Base-by-base conservation (phyloP, 2,329 filamentous ascomycete genomes). In the Ceratocystis diversiconidia region DNA sequence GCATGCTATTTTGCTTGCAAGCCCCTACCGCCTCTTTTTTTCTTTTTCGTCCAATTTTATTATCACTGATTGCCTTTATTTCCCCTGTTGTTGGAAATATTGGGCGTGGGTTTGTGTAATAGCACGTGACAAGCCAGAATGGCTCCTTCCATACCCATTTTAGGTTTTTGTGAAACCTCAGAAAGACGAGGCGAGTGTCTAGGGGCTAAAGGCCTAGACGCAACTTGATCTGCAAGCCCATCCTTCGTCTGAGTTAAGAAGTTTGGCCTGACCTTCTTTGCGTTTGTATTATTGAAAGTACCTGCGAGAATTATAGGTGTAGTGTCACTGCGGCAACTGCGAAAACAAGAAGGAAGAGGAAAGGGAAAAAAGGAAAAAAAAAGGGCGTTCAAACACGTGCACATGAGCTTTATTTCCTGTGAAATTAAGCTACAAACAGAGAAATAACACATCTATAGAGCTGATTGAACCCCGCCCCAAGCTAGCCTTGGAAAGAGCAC, bases 161-260 rank as follows among this genome's bases (percentile, higher is more conserved):
- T 63, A 63, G 44, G 61, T 50, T 63, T 52, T 50, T 63, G 61
- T 63, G 25, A 25, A 30, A 63, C 61, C 55, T 36, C 15, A 59
- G 28, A 32, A 36, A 59, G 55, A 59, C 28, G 55, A 36, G 55
- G 55, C 55, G 30, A 59, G 30, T 8, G 55, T 15, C 5, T 30
- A 59, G 8, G 28, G 32, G 22, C 22, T 12, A 28, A 30, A 36
- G 36, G 55, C 55, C 55, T n/a, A 36, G 30, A 36, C 55, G 28
- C 55, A 59, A 36, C 8, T 17, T n/a, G 55, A 32, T 32, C 25
- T 30, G 28, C 30, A 59, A 59, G 55, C 55, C 8, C 28, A 59
- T 59, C 55, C 55, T 59, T 59, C 55, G 30, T 59, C 55, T 59
- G 55, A 36, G 28, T 59, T 52, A 52, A 28, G 15, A 52, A 52